A percentile compares a stretch with the other conserved stretches of the same genome.
Evolutionary conservation across 768 basidiomycete species (phyloP).

Genomic region (Termitomyces sp.): DNA sequence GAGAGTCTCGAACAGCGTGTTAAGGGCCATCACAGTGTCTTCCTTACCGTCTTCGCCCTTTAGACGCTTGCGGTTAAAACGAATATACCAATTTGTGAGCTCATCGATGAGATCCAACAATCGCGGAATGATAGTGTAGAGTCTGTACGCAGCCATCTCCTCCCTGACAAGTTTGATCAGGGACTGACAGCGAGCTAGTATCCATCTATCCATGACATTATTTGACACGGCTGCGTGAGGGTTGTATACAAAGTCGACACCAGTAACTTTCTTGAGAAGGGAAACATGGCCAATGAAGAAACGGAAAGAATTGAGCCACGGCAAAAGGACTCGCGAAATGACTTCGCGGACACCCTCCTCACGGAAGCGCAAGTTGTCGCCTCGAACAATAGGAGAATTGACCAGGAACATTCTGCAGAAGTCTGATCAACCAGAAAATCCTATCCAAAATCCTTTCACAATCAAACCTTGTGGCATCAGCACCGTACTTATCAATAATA

Average conservation of each 20-base stretch:
- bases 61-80: constrained; percentile 92
- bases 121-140: constrained; percentile 97
- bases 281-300: constrained; percentile 97
- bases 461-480: constrained; percentile 82
- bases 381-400: constrained; percentile 97
- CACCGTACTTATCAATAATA: constrained; percentile 87
- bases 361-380: constrained; percentile 95
- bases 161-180: constrained; percentile 85
- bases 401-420: constrained; percentile 86
- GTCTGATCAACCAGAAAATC: neutral
- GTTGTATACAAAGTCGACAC: constrained; percentile 79
- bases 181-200: constrained; percentile 96
- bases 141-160: constrained; percentile 96
- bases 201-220: constrained; percentile 99
- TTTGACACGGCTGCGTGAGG: constrained; percentile 75
- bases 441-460: neutral
- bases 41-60: constrained; percentile 93
- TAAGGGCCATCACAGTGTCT: constrained; percentile 83
- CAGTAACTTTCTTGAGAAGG: constrained; percentile 75
- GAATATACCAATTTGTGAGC: constrained; percentile 99
- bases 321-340: constrained; percentile 90
- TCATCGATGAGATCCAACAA: constrained; percentile 91
- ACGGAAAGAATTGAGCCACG: constrained; percentile 98
- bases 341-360: constrained; percentile 98
- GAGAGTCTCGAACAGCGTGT: constrained; percentile 93